Conservation (phyloP, 2,329 filamentous ascomycete genomes). For the Dactylellina haptotyla region DNA sequence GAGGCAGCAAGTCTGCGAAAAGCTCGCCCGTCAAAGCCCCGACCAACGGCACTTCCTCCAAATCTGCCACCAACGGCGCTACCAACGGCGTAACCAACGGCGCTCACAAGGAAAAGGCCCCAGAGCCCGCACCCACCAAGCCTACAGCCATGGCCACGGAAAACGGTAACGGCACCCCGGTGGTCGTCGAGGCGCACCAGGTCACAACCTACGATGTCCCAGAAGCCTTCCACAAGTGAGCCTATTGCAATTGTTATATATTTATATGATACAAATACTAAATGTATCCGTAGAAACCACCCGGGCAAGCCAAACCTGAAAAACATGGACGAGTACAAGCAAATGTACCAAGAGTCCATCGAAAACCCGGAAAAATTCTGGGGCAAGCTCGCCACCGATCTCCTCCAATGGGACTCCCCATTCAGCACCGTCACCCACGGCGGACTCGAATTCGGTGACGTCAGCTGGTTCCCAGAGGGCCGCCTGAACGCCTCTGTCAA, state of each 20-base stretch:
- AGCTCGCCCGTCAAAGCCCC: constrained; percentile 34
- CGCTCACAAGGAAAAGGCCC: constrained; percentile 31
- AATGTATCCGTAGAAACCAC: constrained; percentile 64
- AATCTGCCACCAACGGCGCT: constrained; percentile 30
- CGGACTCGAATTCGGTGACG: constrained; percentile 80
- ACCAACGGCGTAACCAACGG: constrained; percentile 27
- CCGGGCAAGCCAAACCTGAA: constrained; percentile 74
- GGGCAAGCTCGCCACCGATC: constrained; percentile 83
- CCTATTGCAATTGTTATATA: constrained; percentile 30
- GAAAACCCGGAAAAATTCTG: constrained; percentile 89
- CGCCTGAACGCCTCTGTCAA: constrained; percentile 96
- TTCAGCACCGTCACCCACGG: constrained; percentile 89
- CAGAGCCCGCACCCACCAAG: no score
- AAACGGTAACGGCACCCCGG: constrained; percentile 61
- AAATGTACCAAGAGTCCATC: constrained; percentile 84
- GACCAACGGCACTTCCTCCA: background rate
- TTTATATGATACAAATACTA: constrained; percentile 8
- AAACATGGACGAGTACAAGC: constrained; percentile 75
- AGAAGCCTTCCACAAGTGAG: constrained; percentile 56
- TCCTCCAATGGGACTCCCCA: constrained; percentile 88
- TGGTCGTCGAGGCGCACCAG: constrained; percentile 78
- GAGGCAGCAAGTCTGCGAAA: constrained; percentile 46
- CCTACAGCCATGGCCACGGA: constrained; percentile 17
- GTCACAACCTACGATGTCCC: constrained; percentile 71
- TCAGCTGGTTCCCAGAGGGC: constrained; percentile 94